Percentiles rank a stretch among this genome's conserved stretches.
Evolutionary conservation across 2,329 filamentous ascomycete genomes (phyloP).

Genomic region (Colletotrichum nymphaeae): DNA sequence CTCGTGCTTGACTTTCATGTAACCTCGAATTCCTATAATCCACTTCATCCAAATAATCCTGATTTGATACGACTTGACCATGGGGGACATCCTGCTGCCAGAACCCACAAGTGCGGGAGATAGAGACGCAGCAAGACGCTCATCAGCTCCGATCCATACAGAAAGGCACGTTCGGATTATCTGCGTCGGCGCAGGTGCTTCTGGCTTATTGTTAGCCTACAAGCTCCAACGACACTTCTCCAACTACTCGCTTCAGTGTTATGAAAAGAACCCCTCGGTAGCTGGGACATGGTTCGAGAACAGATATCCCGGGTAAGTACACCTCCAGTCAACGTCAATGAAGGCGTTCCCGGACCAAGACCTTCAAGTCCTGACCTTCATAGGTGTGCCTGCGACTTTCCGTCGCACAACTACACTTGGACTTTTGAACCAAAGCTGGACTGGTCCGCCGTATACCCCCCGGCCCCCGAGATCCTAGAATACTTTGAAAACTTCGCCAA

Average conservation of each 20-base stretch:
- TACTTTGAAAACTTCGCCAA: constrained; percentile 58
- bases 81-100: constrained; percentile 19
- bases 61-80: background rate
- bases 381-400: constrained; percentile 60
- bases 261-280: constrained; percentile 67
- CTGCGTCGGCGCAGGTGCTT: constrained; percentile 60
- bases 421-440: constrained; percentile 65
- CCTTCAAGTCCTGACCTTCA: background rate
- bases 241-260: constrained; percentile 51
- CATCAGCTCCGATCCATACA: constrained; percentile 24
- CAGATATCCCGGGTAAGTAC: constrained; percentile 51
- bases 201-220: constrained; percentile 59
- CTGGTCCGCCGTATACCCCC: constrained; percentile 63
- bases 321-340: background rate
- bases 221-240: constrained; percentile 57
- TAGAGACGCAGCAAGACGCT: constrained; percentile 2
- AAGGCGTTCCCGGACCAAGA: no score
- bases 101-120: background rate
- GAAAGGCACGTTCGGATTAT: constrained; percentile 42
- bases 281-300: constrained; percentile 67
- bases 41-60: background rate
- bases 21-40: background rate
- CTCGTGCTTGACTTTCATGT: background rate
- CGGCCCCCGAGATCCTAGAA: constrained; percentile 52
- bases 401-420: constrained; percentile 63